Conservation (phyloP, 1,284 basidiomycete genomes). For the Boletellus deceptivus region DNA sequence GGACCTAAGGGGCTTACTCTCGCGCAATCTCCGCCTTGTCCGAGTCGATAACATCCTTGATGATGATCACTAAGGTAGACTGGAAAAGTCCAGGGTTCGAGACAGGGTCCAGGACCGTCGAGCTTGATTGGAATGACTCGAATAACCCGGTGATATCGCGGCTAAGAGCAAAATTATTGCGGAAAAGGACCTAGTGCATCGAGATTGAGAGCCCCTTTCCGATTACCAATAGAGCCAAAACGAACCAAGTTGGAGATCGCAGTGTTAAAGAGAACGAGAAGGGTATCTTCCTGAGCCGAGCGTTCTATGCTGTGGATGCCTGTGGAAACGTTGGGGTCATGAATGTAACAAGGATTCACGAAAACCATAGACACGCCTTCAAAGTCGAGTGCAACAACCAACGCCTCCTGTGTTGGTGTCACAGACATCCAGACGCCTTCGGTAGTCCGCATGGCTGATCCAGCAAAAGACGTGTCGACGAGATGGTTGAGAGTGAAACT, state of each 20-base stretch:
- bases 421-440: slow-evolving; percentile 71
- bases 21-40: slow-evolving; percentile 53
- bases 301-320: slow-evolving; percentile 63
- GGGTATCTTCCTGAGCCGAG: slow-evolving; percentile 59
- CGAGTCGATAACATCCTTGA: slow-evolving; percentile 62
- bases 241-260: slow-evolving; percentile 60
- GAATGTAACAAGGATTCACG: too few species aligned
- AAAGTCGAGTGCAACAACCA: slow-evolving; percentile 62
- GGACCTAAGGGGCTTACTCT: slow-evolving; percentile 40
- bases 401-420: slow-evolving; percentile 51
- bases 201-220: neutral
- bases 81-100: slow-evolving; percentile 58
- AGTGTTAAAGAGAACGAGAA: slow-evolving; percentile 62
- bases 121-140: slow-evolving; percentile 62
- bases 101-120: slow-evolving; percentile 54
- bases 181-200: slow-evolving; percentile 51
- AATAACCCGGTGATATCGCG: slow-evolving; percentile 59
- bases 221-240: neutral
- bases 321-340: slow-evolving; percentile 20
- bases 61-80: slow-evolving; percentile 58
- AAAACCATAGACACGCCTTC: slow-evolving; percentile 41
- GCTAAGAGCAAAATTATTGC: slow-evolving; percentile 61
- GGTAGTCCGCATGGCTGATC: slow-evolving; percentile 61
- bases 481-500: slow-evolving; percentile 60
- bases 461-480: slow-evolving; percentile 61